Base-by-base conservation (phyloP, 495 filamentous ascomycete species). In the Penicillium cosmopolitanum region DNA sequence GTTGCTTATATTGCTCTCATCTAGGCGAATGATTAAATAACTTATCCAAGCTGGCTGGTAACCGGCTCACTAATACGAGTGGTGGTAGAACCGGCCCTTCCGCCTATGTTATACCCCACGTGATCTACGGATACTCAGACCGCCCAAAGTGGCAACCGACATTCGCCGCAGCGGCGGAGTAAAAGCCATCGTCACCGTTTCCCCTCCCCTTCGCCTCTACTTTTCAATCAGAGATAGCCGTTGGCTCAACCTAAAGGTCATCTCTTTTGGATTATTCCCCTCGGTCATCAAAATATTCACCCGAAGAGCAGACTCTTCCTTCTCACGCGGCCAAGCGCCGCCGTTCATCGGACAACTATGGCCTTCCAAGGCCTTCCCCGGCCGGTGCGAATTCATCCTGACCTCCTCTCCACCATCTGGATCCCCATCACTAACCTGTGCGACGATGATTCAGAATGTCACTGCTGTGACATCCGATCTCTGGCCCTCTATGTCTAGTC, bases 281-380 rank as follows among this genome's bases (percentile, higher is more conserved):
- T 56, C 53, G 4, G 8, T 4, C 51, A 40, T 50, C 34, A 15
- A 62, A 52, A 15, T 19, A 28, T 1, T 31, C 23, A 15, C 15
- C 52, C 38, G 58, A 65, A 68, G 67, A 66, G 66, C 52, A 65
- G 36, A 60, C 58, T n/a, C 44, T 47, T 19, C 56, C 25, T 56
- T 66, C 62, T 46, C 63, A 50, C 55, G 71, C 76, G 77, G 77
- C 77, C 75, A 48, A 67, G 76, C 50, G 76, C 77, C 75, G 76
- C 72, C 69, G 43, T 61, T 58, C 28, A 69, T 63, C 66, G 65
- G 69, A 74, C 71, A 72, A 72, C 58, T 67, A 83, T 83, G 81
- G 79, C 77, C 65, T 80, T 81, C 62, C 78, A 80, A 72, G 65
- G 77, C 50, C 68, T 75, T 47, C 67, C 68, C 50, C 70, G 74